These are phyloP conservation scores for Rhodotorula sphaerocarpa DNA, from an alignment of 768 basidiomycete genomes.

Conservation along the genomic window DNA sequence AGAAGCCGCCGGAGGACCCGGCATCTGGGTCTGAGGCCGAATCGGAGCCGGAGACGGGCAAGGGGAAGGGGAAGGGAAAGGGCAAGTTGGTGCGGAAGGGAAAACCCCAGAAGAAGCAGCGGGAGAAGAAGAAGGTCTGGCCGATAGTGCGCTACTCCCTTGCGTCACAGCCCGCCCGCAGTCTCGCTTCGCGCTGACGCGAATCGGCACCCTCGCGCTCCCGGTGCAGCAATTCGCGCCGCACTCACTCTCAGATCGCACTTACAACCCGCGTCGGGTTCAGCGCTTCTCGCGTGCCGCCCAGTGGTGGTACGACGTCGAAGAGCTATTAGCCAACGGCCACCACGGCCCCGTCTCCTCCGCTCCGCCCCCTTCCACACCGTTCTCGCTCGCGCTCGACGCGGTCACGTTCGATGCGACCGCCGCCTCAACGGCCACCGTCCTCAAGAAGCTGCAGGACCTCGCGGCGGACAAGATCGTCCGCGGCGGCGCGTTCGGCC, in stretches of 20 bases:
- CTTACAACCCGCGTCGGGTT: constrained; percentile 9
- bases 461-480: neutral
- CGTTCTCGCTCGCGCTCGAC: neutral
- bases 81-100: too few species aligned
- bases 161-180: too few species aligned
- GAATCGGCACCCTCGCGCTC: too few species aligned
- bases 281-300: constrained; percentile 9
- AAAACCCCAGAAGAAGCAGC: neutral
- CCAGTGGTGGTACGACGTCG: neutral
- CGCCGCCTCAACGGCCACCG: too few species aligned
- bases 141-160: constrained; percentile 1
- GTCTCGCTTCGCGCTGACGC: too few species aligned
- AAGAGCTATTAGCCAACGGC: neutral
- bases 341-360: neutral
- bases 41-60: too few species aligned
- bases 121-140: neutral
- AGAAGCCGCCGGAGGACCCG: too few species aligned
- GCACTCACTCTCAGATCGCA: neutral
- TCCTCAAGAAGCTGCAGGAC: neutral
- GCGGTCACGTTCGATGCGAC: neutral
- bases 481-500: constrained; percentile 19
- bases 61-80: neutral
- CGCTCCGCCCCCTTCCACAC: neutral
- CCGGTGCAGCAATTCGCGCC: constrained; percentile 2
- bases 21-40: too few species aligned